These are phyloP conservation scores for Aureoboletus auriporus DNA, from an alignment of 768 basidiomycete genomes.

Conservation along the genomic window DNA sequence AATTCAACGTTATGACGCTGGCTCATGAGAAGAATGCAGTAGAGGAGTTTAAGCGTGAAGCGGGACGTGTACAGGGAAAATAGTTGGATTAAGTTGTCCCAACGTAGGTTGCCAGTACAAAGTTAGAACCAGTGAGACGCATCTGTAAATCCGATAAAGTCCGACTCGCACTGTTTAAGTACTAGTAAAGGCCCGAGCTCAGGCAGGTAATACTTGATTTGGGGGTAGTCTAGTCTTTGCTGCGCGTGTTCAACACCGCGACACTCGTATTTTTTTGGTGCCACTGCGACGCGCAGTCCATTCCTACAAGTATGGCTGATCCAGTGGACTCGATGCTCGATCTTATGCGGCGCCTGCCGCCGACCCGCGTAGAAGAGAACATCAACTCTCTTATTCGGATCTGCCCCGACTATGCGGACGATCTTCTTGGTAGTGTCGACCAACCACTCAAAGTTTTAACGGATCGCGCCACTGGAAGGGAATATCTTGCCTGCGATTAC, in stretches of 20 bases:
- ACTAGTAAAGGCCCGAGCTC: background rate
- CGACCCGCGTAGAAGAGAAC: slow-evolving; percentile 84
- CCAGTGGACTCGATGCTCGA: slow-evolving; percentile 92
- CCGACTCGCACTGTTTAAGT: no score
- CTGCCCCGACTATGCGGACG: slow-evolving; percentile 92
- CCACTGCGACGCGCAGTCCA: slow-evolving; percentile 1
- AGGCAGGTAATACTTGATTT: background rate
- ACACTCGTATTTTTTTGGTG: background rate
- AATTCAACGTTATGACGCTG: slow-evolving; percentile 78
- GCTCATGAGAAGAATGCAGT: slow-evolving; percentile 46
- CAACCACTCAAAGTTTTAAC: slow-evolving; percentile 81
- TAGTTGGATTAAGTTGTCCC: background rate
- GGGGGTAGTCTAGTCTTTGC: background rate
- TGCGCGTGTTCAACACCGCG: no score
- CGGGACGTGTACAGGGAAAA: slow-evolving; percentile 31
- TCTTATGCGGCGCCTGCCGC: slow-evolving; percentile 93
- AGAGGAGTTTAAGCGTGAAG: slow-evolving; percentile 29
- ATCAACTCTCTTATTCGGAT: slow-evolving; percentile 76
- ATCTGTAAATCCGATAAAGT: no score
- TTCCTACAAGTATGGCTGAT: slow-evolving; percentile 52
- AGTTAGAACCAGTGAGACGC: no score
- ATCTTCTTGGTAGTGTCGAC: slow-evolving; percentile 92
- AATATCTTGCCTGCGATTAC: slow-evolving; percentile 93
- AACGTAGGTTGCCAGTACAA: background rate
- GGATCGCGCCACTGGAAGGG: slow-evolving; percentile 77